phyloP scores from a whole-genome alignment of 192 early-diverging fungal species.

The Coemansia sp. region DNA sequence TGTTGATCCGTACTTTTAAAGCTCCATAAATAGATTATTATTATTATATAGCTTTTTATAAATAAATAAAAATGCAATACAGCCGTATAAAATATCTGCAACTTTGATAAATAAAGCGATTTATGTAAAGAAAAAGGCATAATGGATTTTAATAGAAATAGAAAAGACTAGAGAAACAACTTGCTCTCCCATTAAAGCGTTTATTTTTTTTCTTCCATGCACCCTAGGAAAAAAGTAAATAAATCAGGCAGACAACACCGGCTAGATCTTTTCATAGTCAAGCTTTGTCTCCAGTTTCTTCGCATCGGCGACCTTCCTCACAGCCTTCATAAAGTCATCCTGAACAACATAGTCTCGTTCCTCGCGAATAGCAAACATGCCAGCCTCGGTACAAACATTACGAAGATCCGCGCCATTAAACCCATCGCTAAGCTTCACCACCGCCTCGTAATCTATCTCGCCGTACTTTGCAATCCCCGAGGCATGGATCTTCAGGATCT shows the following conservation, averaged over 20 bases:
- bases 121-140: not conserved
- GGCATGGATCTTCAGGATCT: constrained; percentile 98
- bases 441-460: constrained; percentile 97
- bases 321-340: constrained; percentile 99
- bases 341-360: constrained; percentile 97
- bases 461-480: constrained; percentile 91
- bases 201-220: too few relatives aligned
- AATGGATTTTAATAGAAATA: not conserved
- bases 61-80: constrained; percentile 20
- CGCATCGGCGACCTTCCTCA: constrained; percentile 94
- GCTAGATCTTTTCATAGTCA: constrained; percentile 86
- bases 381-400: constrained; percentile 99
- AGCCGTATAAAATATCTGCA: too few relatives aligned
- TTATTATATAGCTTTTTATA: not conserved
- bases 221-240: not conserved
- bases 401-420: constrained; percentile 99
- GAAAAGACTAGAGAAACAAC: too few relatives aligned
- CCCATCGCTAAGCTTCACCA: constrained; percentile 96
- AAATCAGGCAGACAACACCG: not conserved
- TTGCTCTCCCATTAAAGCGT: too few relatives aligned
- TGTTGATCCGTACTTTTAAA: not conserved
- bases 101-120: not conserved
- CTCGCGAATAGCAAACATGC: constrained; percentile 99
- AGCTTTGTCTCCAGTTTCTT: constrained; percentile 94
- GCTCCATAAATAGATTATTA: not conserved